phyloP scores from a whole-genome alignment of 768 basidiomycete species.

The Grammothele lineata region DNA sequence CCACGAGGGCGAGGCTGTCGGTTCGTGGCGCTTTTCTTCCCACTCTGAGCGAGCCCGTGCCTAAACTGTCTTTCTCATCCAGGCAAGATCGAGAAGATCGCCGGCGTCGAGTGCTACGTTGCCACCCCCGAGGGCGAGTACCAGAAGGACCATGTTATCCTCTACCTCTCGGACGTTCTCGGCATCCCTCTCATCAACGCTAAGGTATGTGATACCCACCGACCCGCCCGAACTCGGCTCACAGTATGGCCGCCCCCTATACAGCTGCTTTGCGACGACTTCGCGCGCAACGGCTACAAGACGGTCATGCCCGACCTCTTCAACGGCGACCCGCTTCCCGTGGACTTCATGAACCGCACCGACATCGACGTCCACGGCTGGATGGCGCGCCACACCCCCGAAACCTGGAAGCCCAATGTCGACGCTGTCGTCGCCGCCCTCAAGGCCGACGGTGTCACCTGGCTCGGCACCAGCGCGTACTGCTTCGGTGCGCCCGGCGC shows the following conservation, averaged over 20 bases:
- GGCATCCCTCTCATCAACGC: slow-evolving; percentile 27
- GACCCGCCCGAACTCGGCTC: too few relatives aligned
- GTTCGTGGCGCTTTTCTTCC: too few relatives aligned
- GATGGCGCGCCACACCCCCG: slow-evolving; percentile 30
- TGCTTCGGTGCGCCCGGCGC: slow-evolving; percentile 42
- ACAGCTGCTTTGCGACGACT: slow-evolving; percentile 29
- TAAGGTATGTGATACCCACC: slow-evolving; percentile 16
- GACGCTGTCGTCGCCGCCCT: slow-evolving; percentile 36
- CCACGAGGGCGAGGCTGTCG: slow-evolving; percentile 20
- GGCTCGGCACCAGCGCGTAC: slow-evolving; percentile 38
- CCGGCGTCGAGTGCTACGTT: slow-evolving; percentile 38
- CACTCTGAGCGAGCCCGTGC: not conserved
- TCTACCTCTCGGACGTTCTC: slow-evolving; percentile 36
- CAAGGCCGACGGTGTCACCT: slow-evolving; percentile 28
- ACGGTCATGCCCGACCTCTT: too few relatives aligned
- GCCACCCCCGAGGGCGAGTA: slow-evolving; percentile 34
- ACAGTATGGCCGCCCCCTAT: not conserved
- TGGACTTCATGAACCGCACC: slow-evolving; percentile 4
- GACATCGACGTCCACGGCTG: slow-evolving; percentile 31
- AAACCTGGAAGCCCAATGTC: slow-evolving; percentile 29
- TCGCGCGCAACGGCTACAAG: slow-evolving; percentile 35
- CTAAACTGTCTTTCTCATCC: not conserved
- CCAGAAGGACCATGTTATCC: slow-evolving; percentile 31
- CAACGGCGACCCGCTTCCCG: slow-evolving; percentile 22
- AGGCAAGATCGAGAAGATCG: slow-evolving; percentile 35